Evolutionary conservation across 1,284 basidiomycete species (phyloP).

Genomic region (Austroboletus novae-zelandiae): DNA sequence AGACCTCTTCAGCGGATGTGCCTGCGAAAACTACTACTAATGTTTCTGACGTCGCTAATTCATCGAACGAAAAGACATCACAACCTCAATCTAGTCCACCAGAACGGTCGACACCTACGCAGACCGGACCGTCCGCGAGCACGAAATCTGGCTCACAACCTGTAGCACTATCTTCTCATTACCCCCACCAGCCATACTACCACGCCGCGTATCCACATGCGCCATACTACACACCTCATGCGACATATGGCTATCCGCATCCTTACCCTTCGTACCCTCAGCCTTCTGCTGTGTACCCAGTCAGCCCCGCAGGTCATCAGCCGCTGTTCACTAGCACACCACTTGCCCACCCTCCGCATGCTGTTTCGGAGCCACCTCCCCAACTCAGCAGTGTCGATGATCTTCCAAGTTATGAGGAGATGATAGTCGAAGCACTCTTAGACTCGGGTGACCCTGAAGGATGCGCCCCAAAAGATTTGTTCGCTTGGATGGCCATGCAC

Average conservation of each 20-base stretch:
- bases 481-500: conserved; percentile 72
- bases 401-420: conserved; percentile 81
- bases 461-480: conserved; percentile 73
- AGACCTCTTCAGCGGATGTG: conserved; percentile 6
- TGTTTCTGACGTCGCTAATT: conserved; percentile 5
- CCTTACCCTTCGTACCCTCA: conserved; percentile 46
- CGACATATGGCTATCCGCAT: conserved; percentile 36
- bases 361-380: conserved; percentile 19
- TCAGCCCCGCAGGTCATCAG: conserved; percentile 28
- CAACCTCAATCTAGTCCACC: conserved; percentile 20
- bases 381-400: conserved; percentile 46
- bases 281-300: conserved; percentile 34
- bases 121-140: conserved; percentile 18
- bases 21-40: conserved; percentile 10
- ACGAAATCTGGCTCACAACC: conserved; percentile 15
- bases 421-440: conserved; percentile 75
- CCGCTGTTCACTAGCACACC: conserved; percentile 29
- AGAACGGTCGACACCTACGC: conserved; percentile 15
- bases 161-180: conserved; percentile 41
- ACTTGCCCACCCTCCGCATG: conserved; percentile 22
- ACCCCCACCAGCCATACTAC: conserved; percentile 47
- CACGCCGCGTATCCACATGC: conserved; percentile 57
- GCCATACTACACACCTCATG: conserved; percentile 49
- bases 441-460: conserved; percentile 67
- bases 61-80: conserved; percentile 18